Evolutionary conservation across 106 monocot genomes (phyloP), one percentile per base, ranked within the genome.

Genomic region (Dioscorea zingiberensis): DNA sequence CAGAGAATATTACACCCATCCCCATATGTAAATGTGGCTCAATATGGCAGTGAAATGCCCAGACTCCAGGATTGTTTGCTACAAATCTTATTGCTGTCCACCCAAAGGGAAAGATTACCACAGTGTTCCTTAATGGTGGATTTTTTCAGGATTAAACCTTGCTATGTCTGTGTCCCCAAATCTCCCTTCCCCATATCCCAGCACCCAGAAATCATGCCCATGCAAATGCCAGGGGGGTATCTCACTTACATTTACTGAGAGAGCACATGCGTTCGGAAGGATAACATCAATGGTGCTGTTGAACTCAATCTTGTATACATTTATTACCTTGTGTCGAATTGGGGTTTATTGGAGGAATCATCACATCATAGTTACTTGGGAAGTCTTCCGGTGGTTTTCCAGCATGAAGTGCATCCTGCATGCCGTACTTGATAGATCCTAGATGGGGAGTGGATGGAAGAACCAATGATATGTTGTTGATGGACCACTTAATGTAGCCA

Each of bases 141-240:
- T 93, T 82, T 58, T 74, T 83, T 29, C n/a, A n/a, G 85, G 66
- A 47, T 93, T 93, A 21, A 85, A 81, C 47, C 61, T 67, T 32
- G 76, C 23, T 3, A 56, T 18, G 22, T 85, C 77, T 13, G 62
- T 68, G 27, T 68, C 46, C 0, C 27, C 61, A n/a, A 88, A 93
- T 67, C 27, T 80, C 11, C 93, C 93, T 8, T 88, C 85, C 21
- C 93, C 93, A 51, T 93, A 83, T 5, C 83, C 87, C n/a, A 92
- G 44, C 16, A 92, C 84, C 88, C 93, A 93, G 62, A 93, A 93
- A 44, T 93, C 83, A 60, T 93, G 93, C 25, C 93, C 93, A 23
- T 93, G 93, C 49, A 93, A 32, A 48, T 93, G 93, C 93, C 93
- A 88, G 9, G 93, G 93, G 62, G 88, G 93, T 32, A 85, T 83